Conservation (phyloP, 2,329 filamentous ascomycete species). For the Rhynchosporium graminicola region DNA sequence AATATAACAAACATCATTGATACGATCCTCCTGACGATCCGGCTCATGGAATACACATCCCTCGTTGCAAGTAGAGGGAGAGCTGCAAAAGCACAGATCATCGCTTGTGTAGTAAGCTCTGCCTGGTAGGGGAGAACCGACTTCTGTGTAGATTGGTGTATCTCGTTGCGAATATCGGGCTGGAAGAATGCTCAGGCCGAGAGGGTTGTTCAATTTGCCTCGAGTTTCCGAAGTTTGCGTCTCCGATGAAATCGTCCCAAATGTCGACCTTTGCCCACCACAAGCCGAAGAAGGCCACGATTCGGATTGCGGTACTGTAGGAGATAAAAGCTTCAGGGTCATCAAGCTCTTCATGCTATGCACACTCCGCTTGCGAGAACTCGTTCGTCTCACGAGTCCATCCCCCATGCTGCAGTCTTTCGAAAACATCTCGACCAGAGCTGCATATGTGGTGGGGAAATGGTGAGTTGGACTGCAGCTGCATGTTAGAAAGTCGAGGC, state of each 20-base stretch:
- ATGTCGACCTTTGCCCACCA: constrained; percentile 19
- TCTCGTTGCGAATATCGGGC: constrained; percentile 25
- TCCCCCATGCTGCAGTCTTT: constrained; percentile 5
- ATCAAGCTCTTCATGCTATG: constrained; percentile 35
- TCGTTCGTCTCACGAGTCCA: constrained; percentile 10
- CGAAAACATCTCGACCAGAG: not conserved
- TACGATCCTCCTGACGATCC: not conserved
- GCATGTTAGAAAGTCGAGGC: constrained; percentile 13
- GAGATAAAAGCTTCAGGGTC: constrained; percentile 32
- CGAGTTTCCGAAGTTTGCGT: constrained; percentile 1
- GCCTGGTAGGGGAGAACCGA: constrained; percentile 27
- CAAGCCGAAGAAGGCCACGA: constrained; percentile 18
- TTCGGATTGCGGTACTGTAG: constrained; percentile 18
- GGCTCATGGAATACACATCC: constrained; percentile 26
- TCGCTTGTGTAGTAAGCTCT: constrained; percentile 27
- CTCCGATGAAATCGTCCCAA: constrained; percentile 11
- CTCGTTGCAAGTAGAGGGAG: constrained; percentile 18
- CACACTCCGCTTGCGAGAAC: constrained; percentile 29
- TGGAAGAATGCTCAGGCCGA: constrained; percentile 5
- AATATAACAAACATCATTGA: not conserved
- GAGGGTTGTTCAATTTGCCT: constrained; percentile 14
- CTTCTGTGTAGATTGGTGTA: constrained; percentile 31
- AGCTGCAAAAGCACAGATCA: constrained; percentile 19
- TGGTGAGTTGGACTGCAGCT: not conserved
- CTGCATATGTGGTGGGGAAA: constrained; percentile 11